Evolutionary conservation across 176 grass and related monocot species (phyloP), one percentile per base, ranked within the genome.

Genomic region (Bonia amplexicaulis): DNA sequence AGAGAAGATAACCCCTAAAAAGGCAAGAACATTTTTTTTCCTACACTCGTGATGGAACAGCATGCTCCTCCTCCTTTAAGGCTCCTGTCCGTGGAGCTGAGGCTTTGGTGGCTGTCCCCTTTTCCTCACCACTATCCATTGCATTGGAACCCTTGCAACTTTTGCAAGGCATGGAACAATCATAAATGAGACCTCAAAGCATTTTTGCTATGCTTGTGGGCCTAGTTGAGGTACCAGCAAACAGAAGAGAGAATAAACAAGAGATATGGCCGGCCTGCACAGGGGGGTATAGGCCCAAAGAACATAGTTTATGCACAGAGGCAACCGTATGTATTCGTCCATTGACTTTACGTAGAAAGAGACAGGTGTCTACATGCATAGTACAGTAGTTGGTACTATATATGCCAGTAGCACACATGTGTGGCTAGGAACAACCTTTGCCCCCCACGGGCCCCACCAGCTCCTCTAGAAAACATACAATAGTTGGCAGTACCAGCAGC

Each of bases 341-440:
- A 86, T 93, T 87, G 89, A 90, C 87, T 94, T 89, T 81, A 73
- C 77, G 23, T 85, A 90, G 87, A 92, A 85, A 86, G 76, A 65
- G 88, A 94, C 86, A 66, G 55, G 70, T 84, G 66, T 87, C 26
- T 83, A 74, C 68, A 46, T 74, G 70, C 83, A 51, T 41, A 27
- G 45, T 40, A n/a, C n/a, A n/a, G n/a, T n/a, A n/a, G n/a, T n/a
- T n/a, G n/a, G n/a, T n/a, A 37, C 68, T 29, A 31, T 44, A 83
- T 72, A 29, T 61, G 67, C 84, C 42, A 77, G 66, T 66, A 79
- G 66, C 58, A 79, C 78, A 90, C 66, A 73, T 76, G 55, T 83
- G 31, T 89, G 70, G 23, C 33, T 61, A 76, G 69, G 60, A 81
- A 86, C 80, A 79, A 83, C 27, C 12, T 17, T 29, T 73, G 40